phyloP scores from a whole-genome alignment of 2,329 filamentous ascomycete species.

The Cercospora sp. region DNA sequence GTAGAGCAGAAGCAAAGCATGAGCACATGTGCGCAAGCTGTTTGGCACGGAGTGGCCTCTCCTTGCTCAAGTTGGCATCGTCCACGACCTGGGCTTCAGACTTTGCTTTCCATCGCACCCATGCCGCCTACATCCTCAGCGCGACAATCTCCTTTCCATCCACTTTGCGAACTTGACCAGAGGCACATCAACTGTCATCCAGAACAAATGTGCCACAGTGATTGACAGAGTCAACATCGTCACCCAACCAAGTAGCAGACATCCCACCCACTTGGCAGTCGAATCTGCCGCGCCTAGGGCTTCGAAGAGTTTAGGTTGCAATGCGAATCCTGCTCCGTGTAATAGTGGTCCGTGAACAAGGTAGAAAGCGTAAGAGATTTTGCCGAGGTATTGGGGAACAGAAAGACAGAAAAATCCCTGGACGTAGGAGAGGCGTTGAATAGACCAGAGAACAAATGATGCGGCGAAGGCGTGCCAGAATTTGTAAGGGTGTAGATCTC shows the following conservation, averaged over 20 bases:
- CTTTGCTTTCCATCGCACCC: no score
- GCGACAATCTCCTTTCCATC: slow-evolving; percentile 1
- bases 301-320: slow-evolving; percentile 16
- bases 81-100: no score
- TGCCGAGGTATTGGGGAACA: slow-evolving; percentile 22
- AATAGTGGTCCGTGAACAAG: slow-evolving; percentile 23
- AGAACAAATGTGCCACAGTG: slow-evolving; percentile 20
- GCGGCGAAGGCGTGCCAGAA: slow-evolving; percentile 20
- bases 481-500: background rate
- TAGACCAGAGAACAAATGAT: slow-evolving; percentile 15
- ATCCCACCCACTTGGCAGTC: slow-evolving; percentile 4
- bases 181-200: slow-evolving; percentile 19
- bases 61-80: no score
- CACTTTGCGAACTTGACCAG: slow-evolving; percentile 15
- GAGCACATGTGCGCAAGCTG: no score
- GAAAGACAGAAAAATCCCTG: slow-evolving; percentile 8
- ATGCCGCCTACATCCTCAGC: background rate
- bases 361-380: slow-evolving; percentile 23
- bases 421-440: background rate
- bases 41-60: no score
- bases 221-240: slow-evolving; percentile 16
- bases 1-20: no score
- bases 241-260: slow-evolving; percentile 17
- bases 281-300: background rate
- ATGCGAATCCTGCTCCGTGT: slow-evolving; percentile 17